These are phyloP conservation scores for Penicillium sclerotiorum DNA, from an alignment of 2,329 filamentous ascomycete species.

Conservation along the genomic window DNA sequence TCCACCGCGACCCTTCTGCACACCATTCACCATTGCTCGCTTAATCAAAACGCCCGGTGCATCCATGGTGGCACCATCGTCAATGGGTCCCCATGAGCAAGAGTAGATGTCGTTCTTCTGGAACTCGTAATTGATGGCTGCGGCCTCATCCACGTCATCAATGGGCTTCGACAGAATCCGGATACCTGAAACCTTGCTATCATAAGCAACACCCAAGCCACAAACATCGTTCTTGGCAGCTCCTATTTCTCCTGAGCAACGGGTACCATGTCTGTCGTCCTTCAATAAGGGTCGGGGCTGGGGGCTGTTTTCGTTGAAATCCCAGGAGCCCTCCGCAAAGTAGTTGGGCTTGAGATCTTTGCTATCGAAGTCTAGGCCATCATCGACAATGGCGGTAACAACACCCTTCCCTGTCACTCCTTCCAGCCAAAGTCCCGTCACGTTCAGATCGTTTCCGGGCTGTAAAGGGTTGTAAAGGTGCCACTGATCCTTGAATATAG, in stretches of 20 bases:
- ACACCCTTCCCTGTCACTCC: conserved; percentile 87
- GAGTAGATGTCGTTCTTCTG: conserved; percentile 96
- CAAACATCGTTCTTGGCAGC: conserved; percentile 92
- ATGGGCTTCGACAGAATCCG: conserved; percentile 91
- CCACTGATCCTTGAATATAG: conserved; percentile 94
- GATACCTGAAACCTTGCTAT: conserved; percentile 85
- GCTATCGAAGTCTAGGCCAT: conserved; percentile 95
- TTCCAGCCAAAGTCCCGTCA: conserved; percentile 89
- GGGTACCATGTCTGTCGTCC: conserved; percentile 88
- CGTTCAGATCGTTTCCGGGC: conserved; percentile 88
- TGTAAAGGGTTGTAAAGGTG: conserved; percentile 85
- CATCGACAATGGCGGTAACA: conserved; percentile 92
- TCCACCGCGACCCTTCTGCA: conserved; percentile 82
- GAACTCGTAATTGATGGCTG: conserved; percentile 88
- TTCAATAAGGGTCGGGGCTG: conserved; percentile 79
- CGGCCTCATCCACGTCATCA: conserved; percentile 86
- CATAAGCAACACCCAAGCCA: conserved; percentile 93
- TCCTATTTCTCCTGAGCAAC: conserved; percentile 94
- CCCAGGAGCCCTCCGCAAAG: conserved; percentile 87
- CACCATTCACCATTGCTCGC: conserved; percentile 85
- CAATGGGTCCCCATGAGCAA: conserved; percentile 96
- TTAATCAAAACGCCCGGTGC: conserved; percentile 85
- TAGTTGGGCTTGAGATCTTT: conserved; percentile 91
- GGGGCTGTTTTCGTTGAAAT: conserved; percentile 84
- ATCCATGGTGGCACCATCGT: conserved; percentile 93